A percentile compares a stretch with the other conserved stretches of the same genome.
These are phyloP conservation scores for Purshia tridentata DNA, from an alignment of 306 rosid genomes.

Conservation along the genomic window DNA sequence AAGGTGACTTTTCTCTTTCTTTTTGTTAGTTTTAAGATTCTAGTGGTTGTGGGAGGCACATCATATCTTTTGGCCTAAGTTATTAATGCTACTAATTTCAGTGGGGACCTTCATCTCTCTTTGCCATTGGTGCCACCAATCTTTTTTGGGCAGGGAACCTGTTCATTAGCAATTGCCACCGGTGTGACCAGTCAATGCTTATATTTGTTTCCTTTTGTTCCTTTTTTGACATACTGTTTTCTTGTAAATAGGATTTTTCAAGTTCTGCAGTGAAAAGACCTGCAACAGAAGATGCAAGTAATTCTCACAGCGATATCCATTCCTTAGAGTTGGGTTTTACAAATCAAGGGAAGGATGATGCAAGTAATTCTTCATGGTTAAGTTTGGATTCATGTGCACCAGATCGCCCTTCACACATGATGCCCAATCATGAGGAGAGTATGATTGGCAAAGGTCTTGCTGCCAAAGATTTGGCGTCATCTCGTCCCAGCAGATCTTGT, in stretches of 20 bases:
- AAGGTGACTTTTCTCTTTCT: slow-evolving; percentile 46
- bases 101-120: neutral
- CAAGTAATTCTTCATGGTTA: slow-evolving; percentile 57
- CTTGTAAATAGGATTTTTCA: slow-evolving; percentile 48
- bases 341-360: slow-evolving; percentile 47
- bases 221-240: slow-evolving; percentile 12
- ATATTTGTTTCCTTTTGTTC: neutral
- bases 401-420: slow-evolving; percentile 29
- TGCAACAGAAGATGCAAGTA: slow-evolving; percentile 27
- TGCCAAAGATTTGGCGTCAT: slow-evolving; percentile 29
- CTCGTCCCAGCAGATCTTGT: slow-evolving; percentile 32
- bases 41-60: neutral
- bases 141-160: neutral
- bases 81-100: neutral
- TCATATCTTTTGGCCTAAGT: neutral
- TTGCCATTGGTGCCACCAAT: neutral
- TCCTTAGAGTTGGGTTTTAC: slow-evolving; percentile 42
- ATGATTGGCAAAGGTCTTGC: slow-evolving; percentile 23
- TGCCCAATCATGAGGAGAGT: slow-evolving; percentile 19
- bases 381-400: slow-evolving; percentile 62
- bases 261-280: slow-evolving; percentile 17
- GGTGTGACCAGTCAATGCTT: neutral
- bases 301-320: slow-evolving; percentile 34
- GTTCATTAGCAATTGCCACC: neutral
- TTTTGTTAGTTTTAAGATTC: slow-evolving; percentile 12